Percentiles rank a stretch among this genome's conserved stretches.
Evolutionary conservation across 371 early-diverging fungal species (phyloP).

Genomic region (Funneliformis caledonium): DNA sequence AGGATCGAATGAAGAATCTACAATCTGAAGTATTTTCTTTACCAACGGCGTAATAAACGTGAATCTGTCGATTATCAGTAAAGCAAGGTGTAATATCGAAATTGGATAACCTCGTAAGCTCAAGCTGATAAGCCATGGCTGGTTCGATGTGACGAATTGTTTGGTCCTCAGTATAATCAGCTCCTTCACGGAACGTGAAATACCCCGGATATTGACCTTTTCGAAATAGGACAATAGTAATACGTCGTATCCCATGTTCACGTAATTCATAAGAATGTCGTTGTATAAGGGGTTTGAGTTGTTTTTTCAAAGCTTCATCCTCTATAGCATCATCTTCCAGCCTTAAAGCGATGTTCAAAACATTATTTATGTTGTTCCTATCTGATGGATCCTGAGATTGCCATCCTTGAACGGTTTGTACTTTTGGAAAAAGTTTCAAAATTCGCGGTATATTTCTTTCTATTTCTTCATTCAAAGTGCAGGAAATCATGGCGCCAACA

Average conservation of each 20-base stretch:
- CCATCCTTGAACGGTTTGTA: constrained; percentile 40
- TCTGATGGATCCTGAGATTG: constrained; percentile 40
- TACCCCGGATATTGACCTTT: constrained; percentile 85
- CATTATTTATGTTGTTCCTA: constrained; percentile 61
- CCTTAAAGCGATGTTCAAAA: constrained; percentile 80
- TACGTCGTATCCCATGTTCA: constrained; percentile 81
- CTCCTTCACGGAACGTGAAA: constrained; percentile 94
- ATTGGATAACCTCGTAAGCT: constrained; percentile 89
- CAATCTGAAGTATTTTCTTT: constrained; percentile 93
- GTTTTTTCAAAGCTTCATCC: constrained; percentile 67
- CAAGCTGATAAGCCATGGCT: constrained; percentile 96
- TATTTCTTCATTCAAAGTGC: constrained; percentile 60
- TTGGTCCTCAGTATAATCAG: constrained; percentile 86
- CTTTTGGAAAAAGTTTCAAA: constrained; percentile 56
- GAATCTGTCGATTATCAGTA: constrained; percentile 91
- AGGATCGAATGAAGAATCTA: constrained; percentile 96
- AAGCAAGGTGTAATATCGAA: constrained; percentile 95
- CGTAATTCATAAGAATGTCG: constrained; percentile 66
- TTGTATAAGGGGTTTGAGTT: constrained; percentile 63
- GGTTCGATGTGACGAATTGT: constrained; percentile 98
- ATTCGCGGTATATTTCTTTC: constrained; percentile 58
- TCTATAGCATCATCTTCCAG: constrained; percentile 58
- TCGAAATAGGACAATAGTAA: constrained; percentile 89
- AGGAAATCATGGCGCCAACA: constrained; percentile 72
- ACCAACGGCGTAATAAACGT: constrained; percentile 94